These are phyloP conservation scores for Gypsophila paniculata DNA, from an alignment of 179 eudicot species.

Conservation along the genomic window DNA sequence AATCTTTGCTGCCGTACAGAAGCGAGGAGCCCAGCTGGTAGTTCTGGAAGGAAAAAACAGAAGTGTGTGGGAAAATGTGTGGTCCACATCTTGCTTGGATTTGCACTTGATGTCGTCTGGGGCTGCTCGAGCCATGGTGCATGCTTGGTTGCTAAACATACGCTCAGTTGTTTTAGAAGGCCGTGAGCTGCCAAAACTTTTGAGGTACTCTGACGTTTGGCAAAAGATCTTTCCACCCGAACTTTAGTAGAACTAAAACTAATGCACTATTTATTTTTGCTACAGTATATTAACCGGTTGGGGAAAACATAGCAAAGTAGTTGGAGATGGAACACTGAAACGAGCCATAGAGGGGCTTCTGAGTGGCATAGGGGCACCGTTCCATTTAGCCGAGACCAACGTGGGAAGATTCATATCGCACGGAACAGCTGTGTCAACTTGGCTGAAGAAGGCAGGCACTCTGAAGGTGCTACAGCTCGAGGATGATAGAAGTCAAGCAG, in stretches of 20 bases:
- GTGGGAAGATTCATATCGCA: conserved; percentile 78
- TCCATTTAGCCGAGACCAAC: conserved; percentile 64
- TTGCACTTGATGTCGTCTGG: conserved; percentile 98
- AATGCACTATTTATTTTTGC: background rate
- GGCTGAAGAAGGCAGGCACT: conserved; percentile 78
- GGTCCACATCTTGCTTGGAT: conserved; percentile 86
- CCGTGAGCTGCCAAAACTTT: conserved; percentile 72
- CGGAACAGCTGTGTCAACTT: conserved; percentile 66
- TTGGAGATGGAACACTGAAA: conserved; percentile 75
- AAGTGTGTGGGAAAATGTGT: conserved; percentile 82
- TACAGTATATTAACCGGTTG: conserved; percentile 89
- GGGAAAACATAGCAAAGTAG: conserved; percentile 98
- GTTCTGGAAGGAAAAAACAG: conserved; percentile 88
- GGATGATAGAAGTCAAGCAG: conserved; percentile 50
- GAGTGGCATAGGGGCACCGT: conserved; percentile 68
- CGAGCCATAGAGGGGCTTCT: conserved; percentile 82
- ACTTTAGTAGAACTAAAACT: background rate
- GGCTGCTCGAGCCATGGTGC: conserved; percentile 95
- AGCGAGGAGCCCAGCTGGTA: conserved; percentile 81
- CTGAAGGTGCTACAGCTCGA: conserved; percentile 59
- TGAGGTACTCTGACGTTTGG: conserved; percentile 44
- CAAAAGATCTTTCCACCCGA: background rate
- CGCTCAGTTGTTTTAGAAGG: conserved; percentile 68
- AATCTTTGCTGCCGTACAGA: conserved; percentile 34
- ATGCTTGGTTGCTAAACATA: conserved; percentile 81